Conservation (phyloP, 73 alveolate species). For the Effrenium voratum region DNA sequence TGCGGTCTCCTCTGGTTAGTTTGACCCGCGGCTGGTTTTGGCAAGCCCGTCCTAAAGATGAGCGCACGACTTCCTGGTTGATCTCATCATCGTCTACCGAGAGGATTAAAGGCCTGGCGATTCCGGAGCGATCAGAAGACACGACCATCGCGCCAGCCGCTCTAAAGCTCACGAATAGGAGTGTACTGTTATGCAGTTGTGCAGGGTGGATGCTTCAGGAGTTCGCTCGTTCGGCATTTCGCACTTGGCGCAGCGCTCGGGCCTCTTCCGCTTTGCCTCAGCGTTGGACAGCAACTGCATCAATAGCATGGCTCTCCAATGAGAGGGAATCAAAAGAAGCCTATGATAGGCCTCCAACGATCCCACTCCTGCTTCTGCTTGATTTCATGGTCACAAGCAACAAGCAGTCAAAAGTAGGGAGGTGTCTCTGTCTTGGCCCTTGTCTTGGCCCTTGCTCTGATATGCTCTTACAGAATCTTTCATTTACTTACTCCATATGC, state of each 20-base stretch:
- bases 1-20: background rate
- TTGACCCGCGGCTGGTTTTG: background rate
- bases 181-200: background rate
- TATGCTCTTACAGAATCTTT: no score
- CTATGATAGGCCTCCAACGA: no score
- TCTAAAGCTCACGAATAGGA: background rate
- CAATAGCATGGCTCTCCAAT: background rate
- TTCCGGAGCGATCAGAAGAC: background rate
- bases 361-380: no score
- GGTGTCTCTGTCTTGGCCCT: no score
- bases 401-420: no score
- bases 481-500: no score
- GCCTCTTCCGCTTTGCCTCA: background rate
- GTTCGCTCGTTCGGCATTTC: no score
- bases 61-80: constrained; percentile 13
- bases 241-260: no score
- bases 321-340: background rate
- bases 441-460: no score
- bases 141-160: background rate
- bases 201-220: background rate
- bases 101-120: constrained; percentile 43
- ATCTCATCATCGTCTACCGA: constrained; percentile 39
- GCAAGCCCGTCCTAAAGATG: background rate
- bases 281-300: background rate
- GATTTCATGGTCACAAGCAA: no score